Base-by-base conservation (phyloP, 1,284 basidiomycete genomes). In the Cryptococcus sp. region DNA sequence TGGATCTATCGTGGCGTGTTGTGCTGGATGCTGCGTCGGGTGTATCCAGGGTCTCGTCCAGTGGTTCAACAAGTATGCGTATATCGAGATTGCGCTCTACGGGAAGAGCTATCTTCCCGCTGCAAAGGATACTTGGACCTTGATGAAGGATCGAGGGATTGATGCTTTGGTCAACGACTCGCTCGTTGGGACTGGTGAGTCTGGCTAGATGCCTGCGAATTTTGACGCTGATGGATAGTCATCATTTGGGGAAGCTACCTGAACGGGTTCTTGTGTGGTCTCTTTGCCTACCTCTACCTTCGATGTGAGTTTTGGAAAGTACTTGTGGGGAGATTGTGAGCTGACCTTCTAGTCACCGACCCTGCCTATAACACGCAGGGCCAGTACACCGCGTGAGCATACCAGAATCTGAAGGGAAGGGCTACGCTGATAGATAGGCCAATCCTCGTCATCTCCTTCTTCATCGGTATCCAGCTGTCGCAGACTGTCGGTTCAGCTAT, bases 71-170 rank as follows among this genome's bases (percentile, higher is more conserved):
- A 79, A 82, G 79, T 83, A 59, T 63, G 33, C 50, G 60, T 59
- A 44, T 19, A 44, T 44, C 14, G 31, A 34, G 28, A 35, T 44
- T 82, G 85, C 87, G 0, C 75, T 93, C 2, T 93, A 91, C 68
- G 90, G 90, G 22, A 93, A 94, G 73, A 74, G 82, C 1, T 94
- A 93, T 63, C 45, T 33, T 48, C 45, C 31, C 18, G 90, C 90
- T n/a, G 87, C 90, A 3, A 90, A 87, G 71, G 87, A 91, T 66
- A 90, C 90, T 0, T 94, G 87, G 87, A 77, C 79, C n/a, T 68
- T 92, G 47, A 82, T 93, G 75, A 83, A 81, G 62, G 85, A 92
- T 63, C 80, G 87, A 50, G 90, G 83, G 23, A 85, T 92, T 57
- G 85, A 88, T 62, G 86, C 85, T 1, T 72, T 94, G 16, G 79